phyloP scores from a whole-genome alignment of 2,329 filamentous ascomycete genomes.

The Phaeosphaeria sp. region DNA sequence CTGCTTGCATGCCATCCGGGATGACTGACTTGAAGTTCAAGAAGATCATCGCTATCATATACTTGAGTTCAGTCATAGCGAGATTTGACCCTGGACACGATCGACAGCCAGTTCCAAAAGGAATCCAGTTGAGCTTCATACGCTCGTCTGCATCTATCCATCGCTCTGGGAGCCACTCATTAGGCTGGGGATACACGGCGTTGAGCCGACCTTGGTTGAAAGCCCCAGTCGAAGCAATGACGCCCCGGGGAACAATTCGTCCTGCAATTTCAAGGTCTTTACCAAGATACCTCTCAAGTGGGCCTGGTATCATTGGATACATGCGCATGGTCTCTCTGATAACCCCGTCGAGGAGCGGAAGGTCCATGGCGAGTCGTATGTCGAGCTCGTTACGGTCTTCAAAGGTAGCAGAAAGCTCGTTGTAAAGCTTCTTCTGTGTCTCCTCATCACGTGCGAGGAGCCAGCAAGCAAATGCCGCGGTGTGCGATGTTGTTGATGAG shows the following conservation, averaged over 20 bases:
- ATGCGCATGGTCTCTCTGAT: constrained; percentile 11
- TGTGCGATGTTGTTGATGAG: constrained; percentile 10
- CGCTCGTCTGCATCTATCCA: no score
- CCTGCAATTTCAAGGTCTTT: constrained; percentile 6
- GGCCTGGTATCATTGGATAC: constrained; percentile 10
- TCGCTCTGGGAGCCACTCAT: no score
- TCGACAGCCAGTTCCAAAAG: no score
- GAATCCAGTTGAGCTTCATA: no score
- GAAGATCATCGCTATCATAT: no score
- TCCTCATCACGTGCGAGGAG: constrained; percentile 1
- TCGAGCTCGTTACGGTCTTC: background rate
- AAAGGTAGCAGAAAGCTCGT: background rate
- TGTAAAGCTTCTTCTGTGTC: background rate
- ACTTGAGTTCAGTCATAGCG: no score
- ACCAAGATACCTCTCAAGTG: constrained; percentile 10
- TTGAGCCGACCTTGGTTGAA: no score
- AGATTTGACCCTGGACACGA: no score
- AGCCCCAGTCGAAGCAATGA: no score
- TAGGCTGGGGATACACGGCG: no score
- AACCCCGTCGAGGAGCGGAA: constrained; percentile 7
- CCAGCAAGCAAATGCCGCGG: constrained; percentile 10
- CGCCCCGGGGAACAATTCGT: background rate
- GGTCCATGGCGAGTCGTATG: constrained; percentile 5
- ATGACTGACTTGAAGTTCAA: no score
- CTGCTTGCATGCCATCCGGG: no score